Evolutionary conservation across 2,329 filamentous ascomycete genomes (phyloP), one percentile per base, ranked within the genome.

Genomic region (Dactylella cylindrospora): DNA sequence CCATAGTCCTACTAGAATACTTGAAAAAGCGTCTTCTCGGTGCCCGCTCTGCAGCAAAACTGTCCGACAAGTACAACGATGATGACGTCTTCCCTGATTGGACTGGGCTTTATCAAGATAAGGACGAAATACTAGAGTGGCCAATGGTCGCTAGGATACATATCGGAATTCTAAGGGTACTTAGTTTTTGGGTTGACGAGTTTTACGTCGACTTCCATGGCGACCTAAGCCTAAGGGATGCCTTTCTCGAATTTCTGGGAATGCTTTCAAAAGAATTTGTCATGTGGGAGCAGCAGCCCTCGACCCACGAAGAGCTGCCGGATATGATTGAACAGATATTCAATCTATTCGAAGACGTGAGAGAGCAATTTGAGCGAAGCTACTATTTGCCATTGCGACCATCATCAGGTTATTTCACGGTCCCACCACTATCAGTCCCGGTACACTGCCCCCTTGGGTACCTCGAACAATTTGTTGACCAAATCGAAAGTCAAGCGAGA

Each of bases 31-130:
- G 68, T 13, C 61, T 70, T n/a, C 45, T 70, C 20, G 68, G 68
- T 9, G 67, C 68, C 17, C 69, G 69, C 39, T 69, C 68, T 10
- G 67, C 68, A 13, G 68, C 68, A 22, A 68, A 66, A 13, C 55
- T 67, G 36, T 66, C 66, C 3, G 55, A 67, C 19, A 67, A 70
- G 35, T 66, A 67, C 54, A 68, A 68, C 26, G 68, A 70, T 36
- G 68, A 70, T 49, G 66, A 69, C 38, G 68, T 70, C n/a, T 70
- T 70, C 44, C 68, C 68, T 29, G 68, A 70, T 41, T 70, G 68
- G 68, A 70, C 67, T 9, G 68, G 68, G 7, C 57, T 68, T 7
- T 67, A 69, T 52, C 67, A 65, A 19, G 50, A 68, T 36, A 66
- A 67, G 38, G 65, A 67, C 36, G 68, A 70, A 25, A 44, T 62